Evolutionary conservation across 129 eudicot genomes (phyloP).

Genomic region (Silybum marianum): DNA sequence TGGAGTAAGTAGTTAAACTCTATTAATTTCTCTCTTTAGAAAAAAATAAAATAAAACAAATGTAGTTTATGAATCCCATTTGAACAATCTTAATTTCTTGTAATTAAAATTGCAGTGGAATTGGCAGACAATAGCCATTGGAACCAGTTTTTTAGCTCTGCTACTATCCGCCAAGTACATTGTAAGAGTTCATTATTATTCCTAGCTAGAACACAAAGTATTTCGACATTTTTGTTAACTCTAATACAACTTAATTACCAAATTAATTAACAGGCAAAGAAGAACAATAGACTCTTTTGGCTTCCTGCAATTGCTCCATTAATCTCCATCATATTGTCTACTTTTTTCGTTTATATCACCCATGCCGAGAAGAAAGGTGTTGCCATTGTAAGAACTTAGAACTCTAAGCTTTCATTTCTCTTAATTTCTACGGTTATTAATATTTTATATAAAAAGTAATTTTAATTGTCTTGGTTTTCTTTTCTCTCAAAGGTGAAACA

Average conservation of each 20-base stretch:
- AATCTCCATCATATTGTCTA: conserved; percentile 65
- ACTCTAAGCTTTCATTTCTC: not conserved
- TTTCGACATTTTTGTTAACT: not conserved
- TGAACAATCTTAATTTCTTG: not conserved
- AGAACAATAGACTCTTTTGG: conserved; percentile 78
- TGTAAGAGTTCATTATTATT: conserved; percentile 45
- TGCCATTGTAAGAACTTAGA: conserved; percentile 57
- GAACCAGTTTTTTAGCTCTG: conserved; percentile 64
- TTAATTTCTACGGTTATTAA: no score
- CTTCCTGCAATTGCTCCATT: conserved; percentile 81
- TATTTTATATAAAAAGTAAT: no score
- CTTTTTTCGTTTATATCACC: conserved; percentile 68
- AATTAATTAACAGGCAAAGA: conserved; percentile 58
- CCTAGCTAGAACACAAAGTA: not conserved
- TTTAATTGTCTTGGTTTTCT: not conserved
- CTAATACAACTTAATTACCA: conserved; percentile 6
- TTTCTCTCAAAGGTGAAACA: conserved; percentile 50
- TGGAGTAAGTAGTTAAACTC: conserved; percentile 50
- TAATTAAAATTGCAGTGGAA: conserved; percentile 67
- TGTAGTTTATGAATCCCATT: not conserved
- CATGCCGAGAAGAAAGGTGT: conserved; percentile 82
- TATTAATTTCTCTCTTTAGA: conserved; percentile 17
- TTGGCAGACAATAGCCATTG: conserved; percentile 85
- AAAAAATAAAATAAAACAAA: no score
- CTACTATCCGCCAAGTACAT: conserved; percentile 66